Base-by-base conservation (phyloP, 2,329 filamentous ascomycete species). In the Colletotrichum melonis region DNA sequence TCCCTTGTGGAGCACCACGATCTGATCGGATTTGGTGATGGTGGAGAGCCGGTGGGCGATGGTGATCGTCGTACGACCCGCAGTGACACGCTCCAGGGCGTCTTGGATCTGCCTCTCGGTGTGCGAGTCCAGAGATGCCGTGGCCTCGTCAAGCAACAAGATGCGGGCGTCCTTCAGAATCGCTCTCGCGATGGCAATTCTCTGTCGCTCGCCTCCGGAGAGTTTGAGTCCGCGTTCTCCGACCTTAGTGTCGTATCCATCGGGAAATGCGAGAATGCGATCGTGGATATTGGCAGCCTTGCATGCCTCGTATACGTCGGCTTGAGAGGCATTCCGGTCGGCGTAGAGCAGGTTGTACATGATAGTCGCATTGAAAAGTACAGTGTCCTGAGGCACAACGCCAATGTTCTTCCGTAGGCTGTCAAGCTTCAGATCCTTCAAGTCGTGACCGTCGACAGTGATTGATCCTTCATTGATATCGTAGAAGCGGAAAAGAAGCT, bases 121-220 rank as follows among this genome's bases (percentile, higher is more conserved):
- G 30, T 89, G 87, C 0, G 90, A 89, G 66, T 93, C 89, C 26
- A 94, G 87, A 3, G 92, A 92, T 1, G 91, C 92, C 4, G 93
- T 94, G 0, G 92, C 90, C 80, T 94, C 92, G 76, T 94, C 92
- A 0, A 94, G 85, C 71, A 94, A 87, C 30, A 94, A 86, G 67
- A 94, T 90, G 64, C 91, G 91, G 0, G 92, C 90, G 62, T 91
- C 90, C 79, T 93, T 93, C 58, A 94, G 85, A 16, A 94, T 86
- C 1, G 92, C 91, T 16, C 92, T 88, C 0, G 89, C 89, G 69
- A 91, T 91, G 2, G 89, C 89, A 59, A 89, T 79, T 82, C 89
- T 85, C 77, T 91, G 89, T 26, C 89, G 86, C 80, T 91, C 89
- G 19, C 89, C 89, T n/a, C 89, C 89, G 2, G 89, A 91, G 6